A percentile compares a stretch with the other conserved stretches of the same genome.
Evolutionary conservation across 768 basidiomycete species (phyloP).

Genomic region (Asterophora parasitica): DNA sequence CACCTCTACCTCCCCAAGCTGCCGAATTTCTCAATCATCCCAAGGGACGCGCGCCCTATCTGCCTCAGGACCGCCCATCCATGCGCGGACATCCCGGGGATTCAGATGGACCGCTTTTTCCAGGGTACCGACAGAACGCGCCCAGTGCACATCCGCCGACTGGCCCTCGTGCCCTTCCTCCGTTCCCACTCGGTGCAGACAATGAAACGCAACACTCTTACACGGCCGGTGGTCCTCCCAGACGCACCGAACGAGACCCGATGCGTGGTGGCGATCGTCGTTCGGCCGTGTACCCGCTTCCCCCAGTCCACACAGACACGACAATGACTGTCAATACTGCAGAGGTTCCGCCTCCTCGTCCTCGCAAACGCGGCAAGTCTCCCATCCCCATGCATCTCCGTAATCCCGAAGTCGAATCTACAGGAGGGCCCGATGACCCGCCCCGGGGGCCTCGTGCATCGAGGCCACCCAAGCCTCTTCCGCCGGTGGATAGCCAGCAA

Average conservation of each 20-base stretch:
- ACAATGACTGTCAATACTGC: conserved; percentile 25
- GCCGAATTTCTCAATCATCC: conserved; percentile 27
- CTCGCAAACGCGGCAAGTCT: conserved; percentile 9
- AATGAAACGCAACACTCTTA: background rate
- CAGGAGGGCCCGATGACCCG: conserved; percentile 10
- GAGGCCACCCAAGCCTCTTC: conserved; percentile 13
- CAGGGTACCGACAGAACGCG: background rate
- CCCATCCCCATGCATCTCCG: conserved; percentile 8
- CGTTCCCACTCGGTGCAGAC: conserved; percentile 5
- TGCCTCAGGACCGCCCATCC: conserved; percentile 4
- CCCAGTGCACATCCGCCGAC: conserved; percentile 3
- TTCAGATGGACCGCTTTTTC: background rate
- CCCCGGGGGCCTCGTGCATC: conserved; percentile 28
- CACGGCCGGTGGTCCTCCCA: background rate
- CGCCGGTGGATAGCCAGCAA: conserved; percentile 4
- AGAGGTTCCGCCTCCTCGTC: conserved; percentile 16
- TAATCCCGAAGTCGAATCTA: conserved; percentile 18
- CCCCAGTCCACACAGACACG: conserved; percentile 16
- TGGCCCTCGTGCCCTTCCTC: conserved; percentile 13
- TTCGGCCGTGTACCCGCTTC: conserved; percentile 4
- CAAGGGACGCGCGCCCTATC: conserved; percentile 1
- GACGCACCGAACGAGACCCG: conserved; percentile 4
- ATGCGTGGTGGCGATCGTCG: conserved; percentile 7
- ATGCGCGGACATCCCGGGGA: background rate
- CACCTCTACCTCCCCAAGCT: conserved; percentile 41